Evolutionary conservation across 2,329 filamentous ascomycete species (phyloP), one percentile per base, ranked within the genome.

Genomic region (Penicillium sp.): DNA sequence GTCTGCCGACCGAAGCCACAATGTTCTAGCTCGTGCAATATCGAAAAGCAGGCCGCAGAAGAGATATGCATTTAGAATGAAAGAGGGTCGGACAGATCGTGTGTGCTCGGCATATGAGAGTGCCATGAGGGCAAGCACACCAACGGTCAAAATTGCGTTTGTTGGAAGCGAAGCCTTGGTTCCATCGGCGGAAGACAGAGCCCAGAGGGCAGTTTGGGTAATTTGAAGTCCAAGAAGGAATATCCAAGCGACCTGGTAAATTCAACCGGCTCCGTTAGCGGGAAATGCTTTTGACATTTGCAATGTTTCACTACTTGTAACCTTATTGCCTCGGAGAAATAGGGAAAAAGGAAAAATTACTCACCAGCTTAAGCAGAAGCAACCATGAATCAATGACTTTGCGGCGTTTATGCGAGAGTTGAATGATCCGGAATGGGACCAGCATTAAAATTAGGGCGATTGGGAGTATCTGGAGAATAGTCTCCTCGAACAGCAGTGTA

Each of bases 101-200:
- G 69, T 62, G 59, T 82, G 81, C 60, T 82, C 79, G 26, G 77
- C 65, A 62, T 75, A 77, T 1, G 80, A 81, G 29, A 80, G 67
- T 12, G 74, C 50, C 43, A 66, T 61, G 12, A 81, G 66, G 6
- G 68, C 53, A 6, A 71, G 48, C 2, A 66, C 58, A 3, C 68
- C 72, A 33, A 64, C 57, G 8, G 69, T 61, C 31, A 66, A 56
- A 3, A 76, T 40, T 11, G 66, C 68, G 54, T 68, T 70, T 14
- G 71, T 62, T 20, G 71, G 65, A 35, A 76, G 59, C 0, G 74
- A 75, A n/a, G 69, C 63, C 15, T 59, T 64, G 6, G 74, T 76
- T 54, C 64, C 67, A 49, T 62, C 55, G 18, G 65, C 63, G 7
- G 65, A 57, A 25, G 71, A 67, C 31, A 68, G 55, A 9, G 71